A percentile compares a stretch with the other conserved stretches of the same genome.
Evolutionary conservation across 257 asterid species (phyloP).

Genomic region (Nicotiana knightiana): DNA sequence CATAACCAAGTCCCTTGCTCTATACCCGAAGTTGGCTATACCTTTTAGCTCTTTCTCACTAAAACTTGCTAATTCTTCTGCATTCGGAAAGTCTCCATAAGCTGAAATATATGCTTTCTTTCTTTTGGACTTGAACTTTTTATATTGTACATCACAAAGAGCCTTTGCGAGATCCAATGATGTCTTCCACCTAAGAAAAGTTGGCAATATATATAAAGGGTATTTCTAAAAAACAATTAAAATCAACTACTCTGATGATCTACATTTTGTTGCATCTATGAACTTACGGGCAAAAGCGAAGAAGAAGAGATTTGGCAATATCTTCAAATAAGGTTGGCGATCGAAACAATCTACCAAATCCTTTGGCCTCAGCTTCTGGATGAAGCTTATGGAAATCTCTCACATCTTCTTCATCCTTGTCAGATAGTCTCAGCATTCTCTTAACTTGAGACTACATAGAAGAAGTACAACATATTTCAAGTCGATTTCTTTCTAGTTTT

Average conservation of each 20-base stretch:
- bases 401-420: constrained; percentile 23
- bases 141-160: constrained; percentile 29
- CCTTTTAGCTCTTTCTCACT: constrained; percentile 13
- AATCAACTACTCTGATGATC: no score
- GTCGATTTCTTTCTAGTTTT: background rate
- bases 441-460: constrained; percentile 31
- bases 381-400: constrained; percentile 26
- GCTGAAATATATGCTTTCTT: constrained; percentile 14
- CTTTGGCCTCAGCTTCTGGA: constrained; percentile 25
- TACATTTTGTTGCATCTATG: background rate
- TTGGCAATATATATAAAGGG: background rate
- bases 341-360: constrained; percentile 44
- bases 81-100: constrained; percentile 27
- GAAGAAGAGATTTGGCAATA: constrained; percentile 41
- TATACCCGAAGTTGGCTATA: constrained; percentile 25
- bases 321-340: constrained; percentile 54
- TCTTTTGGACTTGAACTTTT: background rate
- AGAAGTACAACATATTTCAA: background rate
- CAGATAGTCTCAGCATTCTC: constrained; percentile 47
- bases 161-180: background rate
- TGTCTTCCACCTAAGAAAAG: background rate
- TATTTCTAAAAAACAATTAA: background rate
- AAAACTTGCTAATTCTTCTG: constrained; percentile 29
- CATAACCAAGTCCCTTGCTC: constrained; percentile 19
- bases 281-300: constrained; percentile 32